Percentiles rank a stretch among this genome's conserved stretches.
These are phyloP conservation scores for Rubus parviflorus DNA, from an alignment of 306 rosid genomes.

Conservation along the genomic window DNA sequence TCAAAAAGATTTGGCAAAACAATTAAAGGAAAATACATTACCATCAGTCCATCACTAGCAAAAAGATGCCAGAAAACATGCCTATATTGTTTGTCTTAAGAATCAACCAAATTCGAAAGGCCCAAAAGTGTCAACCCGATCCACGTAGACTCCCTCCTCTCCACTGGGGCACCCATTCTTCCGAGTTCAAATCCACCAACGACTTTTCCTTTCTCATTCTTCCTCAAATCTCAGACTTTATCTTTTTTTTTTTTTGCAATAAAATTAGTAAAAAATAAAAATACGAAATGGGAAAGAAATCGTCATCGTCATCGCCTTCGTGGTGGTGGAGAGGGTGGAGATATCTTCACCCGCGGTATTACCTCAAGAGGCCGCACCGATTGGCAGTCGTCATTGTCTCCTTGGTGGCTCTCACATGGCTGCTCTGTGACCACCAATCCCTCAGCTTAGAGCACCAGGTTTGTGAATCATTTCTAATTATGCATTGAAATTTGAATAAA, in stretches of 20 bases:
- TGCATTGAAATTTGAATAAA: not conserved
- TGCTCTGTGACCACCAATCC: conserved; percentile 36
- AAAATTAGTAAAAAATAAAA: not conserved
- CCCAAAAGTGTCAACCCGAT: not conserved
- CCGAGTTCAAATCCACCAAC: not conserved
- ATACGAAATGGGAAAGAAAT: conserved; percentile 40
- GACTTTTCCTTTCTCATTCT: not conserved
- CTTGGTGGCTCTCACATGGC: conserved; percentile 35
- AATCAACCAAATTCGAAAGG: no score
- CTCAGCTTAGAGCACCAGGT: conserved; percentile 33
- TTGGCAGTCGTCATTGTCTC: conserved; percentile 31
- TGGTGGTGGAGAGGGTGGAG: conserved; percentile 18
- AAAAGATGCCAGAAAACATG: no score
- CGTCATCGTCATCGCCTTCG: conserved; percentile 27
- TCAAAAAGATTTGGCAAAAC: no score
- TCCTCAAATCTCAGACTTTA: conserved; percentile 10
- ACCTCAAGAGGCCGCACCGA: conserved; percentile 21
- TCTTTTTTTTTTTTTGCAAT: not conserved
- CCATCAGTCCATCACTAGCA: no score
- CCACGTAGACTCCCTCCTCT: conserved; percentile 4
- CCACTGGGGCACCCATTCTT: not conserved
- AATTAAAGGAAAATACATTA: no score
- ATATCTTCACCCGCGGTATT: conserved; percentile 44
- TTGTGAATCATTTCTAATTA: not conserved
- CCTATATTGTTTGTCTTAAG: not conserved